Evolutionary conservation across 148 eudicot species (phyloP), one percentile per base, ranked within the genome.

Genomic region (Pharnaceum exiguum): DNA sequence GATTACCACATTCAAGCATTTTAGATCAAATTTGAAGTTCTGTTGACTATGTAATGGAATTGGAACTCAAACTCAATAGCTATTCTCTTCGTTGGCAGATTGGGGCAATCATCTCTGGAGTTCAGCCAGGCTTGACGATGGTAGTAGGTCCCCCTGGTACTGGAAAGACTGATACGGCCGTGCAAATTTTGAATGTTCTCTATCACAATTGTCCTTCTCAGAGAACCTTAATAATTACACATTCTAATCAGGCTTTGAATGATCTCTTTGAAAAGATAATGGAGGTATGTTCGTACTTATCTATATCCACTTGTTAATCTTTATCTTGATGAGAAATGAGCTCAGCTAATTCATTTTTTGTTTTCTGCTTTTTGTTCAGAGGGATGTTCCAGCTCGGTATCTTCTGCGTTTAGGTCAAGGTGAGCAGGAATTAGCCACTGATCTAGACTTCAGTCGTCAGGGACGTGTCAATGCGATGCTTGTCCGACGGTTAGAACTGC

Each of bases 101-200:
- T 62, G 96, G 86, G 71, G 95, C 98, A 38, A 93, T 93, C 58
- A 81, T 77, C 47, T 88, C 96, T 30, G 98, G 98, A 35, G 74
- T 85, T 70, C 90, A 93, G 75, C 98, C 98, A 6, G 96, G 98
- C 21, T 73, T 88, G 59, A 85, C 98, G 12, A 93, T 93, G 98
- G 98, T 93, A 50, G 98, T 93, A 38, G 98, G 98, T 63, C 98
- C 98, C 45, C 96, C 98, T 61, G 98, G 98, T 79, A 93, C 98
- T 4, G 98, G 98, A 56, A 93, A 93, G 78, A 93, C 96, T 57
- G 98, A 93, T 71, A 93, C 98, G 8, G 96, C 96, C 51, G 98
- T 93, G 60, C 98, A 88, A 65, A 82, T 88, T 47, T 74, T 93
- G 45, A 93, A 93, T 75, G 95, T 93, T 29, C 90, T 93, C 28